Base-by-base conservation (phyloP, 345 rosid species). In the Linum trigynum region DNA sequence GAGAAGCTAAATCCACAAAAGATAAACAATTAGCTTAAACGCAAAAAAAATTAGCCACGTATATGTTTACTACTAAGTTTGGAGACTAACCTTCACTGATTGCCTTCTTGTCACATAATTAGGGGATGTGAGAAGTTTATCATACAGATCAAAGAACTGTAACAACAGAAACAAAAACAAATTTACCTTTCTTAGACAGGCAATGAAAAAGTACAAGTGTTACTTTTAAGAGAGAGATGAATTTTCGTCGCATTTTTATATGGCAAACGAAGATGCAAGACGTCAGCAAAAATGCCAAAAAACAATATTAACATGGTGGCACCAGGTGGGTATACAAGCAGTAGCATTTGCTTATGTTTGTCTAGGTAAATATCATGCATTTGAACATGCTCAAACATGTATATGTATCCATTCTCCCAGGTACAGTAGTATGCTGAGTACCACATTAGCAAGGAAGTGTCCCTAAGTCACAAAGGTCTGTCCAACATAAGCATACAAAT, bases 21-120 rank as follows among this genome's bases (percentile, higher is more conserved):
- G 65, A 56, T 55, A 65, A 62, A 59, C 55, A 14, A 41, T 57
- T 45, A 55, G 56, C 45, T 63, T 40, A 71, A 16, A 42, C 48
- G 51, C 5, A 39, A 57, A 66, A 71, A 23, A 67, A 36, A 35
- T 32, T 38, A 15, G 75, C 50, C 35, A 6, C 7, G n/a, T 39
- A 51, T 65, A 41, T 55, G 43, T 17, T 38, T 57, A 65, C 61
- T 56, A 23, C 32, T 9, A 23, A 5, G 9, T 48, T 48, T 3
- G 9, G 71, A 68, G 55, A 78, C 81, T 69, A 70, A 94, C 99
- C 97, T 88, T 94, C 72, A 94, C 70, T 17, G 99, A 94, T 74
- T 94, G 99, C 80, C 99, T 81, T 78, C 94, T 90, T 14, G 99
- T 94, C 75, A 94, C 99, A 67, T 94, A 94, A 72, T 90, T 94